Evolutionary conservation across 1,284 basidiomycete genomes (phyloP).

Genomic region (Pseudozyma thailandica): DNA sequence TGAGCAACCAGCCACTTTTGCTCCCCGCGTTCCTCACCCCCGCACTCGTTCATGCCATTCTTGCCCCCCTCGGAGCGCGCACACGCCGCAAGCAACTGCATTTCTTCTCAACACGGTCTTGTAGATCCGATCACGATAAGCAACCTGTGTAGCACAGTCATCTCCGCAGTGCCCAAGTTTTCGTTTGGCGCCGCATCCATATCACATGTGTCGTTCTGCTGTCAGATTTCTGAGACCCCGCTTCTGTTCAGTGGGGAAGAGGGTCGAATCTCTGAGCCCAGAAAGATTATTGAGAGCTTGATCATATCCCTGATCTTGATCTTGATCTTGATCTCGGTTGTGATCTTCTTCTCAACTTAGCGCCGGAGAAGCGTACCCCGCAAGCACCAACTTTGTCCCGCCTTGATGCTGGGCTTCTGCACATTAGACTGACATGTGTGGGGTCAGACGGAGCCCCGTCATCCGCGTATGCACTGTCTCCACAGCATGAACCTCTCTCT

Average conservation of each 20-base stretch:
- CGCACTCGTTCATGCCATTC: conserved; percentile 5
- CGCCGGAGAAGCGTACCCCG: conserved; percentile 5
- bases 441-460: conserved; percentile 1
- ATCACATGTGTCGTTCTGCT: conserved; percentile 1
- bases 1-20: background rate
- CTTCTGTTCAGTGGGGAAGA: background rate
- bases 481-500: too few relatives aligned
- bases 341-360: background rate
- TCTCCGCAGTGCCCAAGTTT: background rate
- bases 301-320: conserved; percentile 3
- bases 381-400: background rate
- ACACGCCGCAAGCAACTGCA: conserved; percentile 1
- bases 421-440: background rate
- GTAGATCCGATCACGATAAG: conserved; percentile 17
- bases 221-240: too few relatives aligned
- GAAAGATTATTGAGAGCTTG: background rate
- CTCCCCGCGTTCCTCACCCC: conserved; percentile 7
- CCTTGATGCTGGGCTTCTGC: background rate
- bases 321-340: conserved; percentile 2
- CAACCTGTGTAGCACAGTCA: background rate
- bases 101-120: background rate
- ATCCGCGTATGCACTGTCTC: background rate
- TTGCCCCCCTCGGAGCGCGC: background rate
- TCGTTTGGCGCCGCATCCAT: background rate
- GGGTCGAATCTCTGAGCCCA: background rate